A percentile compares a stretch with the other conserved stretches of the same genome.
These are phyloP conservation scores for Oryza coarctata DNA, from an alignment of 176 grass and related monocot genomes.

Conservation along the genomic window DNA sequence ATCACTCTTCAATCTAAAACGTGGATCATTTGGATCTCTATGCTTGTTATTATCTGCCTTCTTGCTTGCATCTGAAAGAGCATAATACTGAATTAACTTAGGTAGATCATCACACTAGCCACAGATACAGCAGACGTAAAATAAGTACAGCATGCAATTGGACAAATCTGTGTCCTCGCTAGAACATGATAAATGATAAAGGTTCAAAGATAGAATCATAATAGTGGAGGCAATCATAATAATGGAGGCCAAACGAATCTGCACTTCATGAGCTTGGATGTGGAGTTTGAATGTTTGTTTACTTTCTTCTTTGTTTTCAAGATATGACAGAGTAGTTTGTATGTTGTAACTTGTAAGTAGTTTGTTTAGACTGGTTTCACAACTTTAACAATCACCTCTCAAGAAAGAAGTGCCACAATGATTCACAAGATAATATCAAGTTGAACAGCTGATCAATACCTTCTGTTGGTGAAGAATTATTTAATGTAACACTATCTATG, in stretches of 20 bases:
- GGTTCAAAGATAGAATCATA: neutral
- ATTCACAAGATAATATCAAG: conserved; percentile 22
- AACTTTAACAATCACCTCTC: conserved; percentile 1
- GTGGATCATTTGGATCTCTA: conserved; percentile 87
- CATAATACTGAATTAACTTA: neutral
- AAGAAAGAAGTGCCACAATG: neutral
- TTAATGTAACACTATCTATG: conserved; percentile 10
- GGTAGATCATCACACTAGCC: neutral
- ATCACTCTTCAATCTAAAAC: conserved; percentile 81
- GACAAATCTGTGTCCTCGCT: neutral
- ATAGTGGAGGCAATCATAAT: neutral
- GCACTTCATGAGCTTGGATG: neutral
- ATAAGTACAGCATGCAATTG: conserved; percentile 4
- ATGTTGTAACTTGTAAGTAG: neutral
- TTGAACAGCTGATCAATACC: conserved; percentile 23
- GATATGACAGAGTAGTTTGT: neutral
- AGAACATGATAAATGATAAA: conserved; percentile 2
- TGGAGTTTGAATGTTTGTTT: neutral
- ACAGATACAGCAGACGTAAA: conserved; percentile 21
- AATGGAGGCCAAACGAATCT: neutral
- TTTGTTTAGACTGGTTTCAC: conserved; percentile 8
- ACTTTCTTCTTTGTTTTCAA: neutral
- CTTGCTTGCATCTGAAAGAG: conserved; percentile 40
- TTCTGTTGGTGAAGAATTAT: conserved; percentile 47
- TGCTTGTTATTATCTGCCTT: conserved; percentile 27